A percentile compares a stretch with the other conserved stretches of the same genome.
These are phyloP conservation scores for Solanum paucissectum DNA, from an alignment of 257 asterid genomes.

Conservation along the genomic window DNA sequence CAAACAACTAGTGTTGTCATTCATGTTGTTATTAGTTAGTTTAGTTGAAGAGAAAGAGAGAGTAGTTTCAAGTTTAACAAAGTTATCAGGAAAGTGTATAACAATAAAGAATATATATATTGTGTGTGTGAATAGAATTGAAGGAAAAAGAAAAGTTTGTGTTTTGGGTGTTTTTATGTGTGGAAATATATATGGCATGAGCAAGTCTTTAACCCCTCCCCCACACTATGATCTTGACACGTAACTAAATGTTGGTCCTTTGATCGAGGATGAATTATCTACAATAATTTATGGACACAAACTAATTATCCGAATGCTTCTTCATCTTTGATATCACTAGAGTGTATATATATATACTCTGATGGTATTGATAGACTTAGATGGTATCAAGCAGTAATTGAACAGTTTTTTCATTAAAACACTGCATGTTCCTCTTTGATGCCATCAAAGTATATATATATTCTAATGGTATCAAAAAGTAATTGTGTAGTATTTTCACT, in stretches of 20 bases:
- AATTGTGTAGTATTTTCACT: no score
- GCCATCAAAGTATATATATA: no score
- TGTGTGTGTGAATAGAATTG: neutral
- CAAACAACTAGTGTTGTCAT: slow-evolving; percentile 10
- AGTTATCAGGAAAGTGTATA: neutral
- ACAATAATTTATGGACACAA: neutral
- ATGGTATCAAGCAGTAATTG: no score
- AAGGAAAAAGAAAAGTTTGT: neutral
- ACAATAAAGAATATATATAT: neutral
- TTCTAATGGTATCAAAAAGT: no score
- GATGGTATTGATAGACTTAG: no score
- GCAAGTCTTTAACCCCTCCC: neutral
- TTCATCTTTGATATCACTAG: no score
- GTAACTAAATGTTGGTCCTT: neutral
- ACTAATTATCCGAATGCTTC: no score
- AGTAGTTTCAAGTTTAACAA: neutral
- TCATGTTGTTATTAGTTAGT: slow-evolving; percentile 3
- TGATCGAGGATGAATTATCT: neutral
- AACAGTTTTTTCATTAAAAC: no score
- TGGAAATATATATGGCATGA: neutral
- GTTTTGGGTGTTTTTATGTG: neutral
- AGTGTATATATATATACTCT: no score
- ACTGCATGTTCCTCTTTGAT: no score
- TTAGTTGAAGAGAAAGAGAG: neutral
- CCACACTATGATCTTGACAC: neutral